A percentile compares a stretch with the other conserved stretches of the same genome.
Evolutionary conservation across 345 rosid genomes (phyloP).

Genomic region (Eucalyptus brandiana): DNA sequence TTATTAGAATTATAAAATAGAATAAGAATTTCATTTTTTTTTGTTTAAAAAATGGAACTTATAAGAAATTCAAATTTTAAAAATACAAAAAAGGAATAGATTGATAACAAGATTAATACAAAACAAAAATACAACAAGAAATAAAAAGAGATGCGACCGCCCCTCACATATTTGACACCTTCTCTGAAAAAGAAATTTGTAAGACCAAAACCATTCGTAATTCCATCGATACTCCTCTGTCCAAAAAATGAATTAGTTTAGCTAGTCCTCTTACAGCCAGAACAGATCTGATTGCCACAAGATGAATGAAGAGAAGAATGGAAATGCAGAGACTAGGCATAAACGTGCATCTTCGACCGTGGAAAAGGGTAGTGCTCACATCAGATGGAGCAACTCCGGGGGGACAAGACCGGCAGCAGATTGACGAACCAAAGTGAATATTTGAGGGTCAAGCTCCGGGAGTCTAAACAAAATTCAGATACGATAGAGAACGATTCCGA

Average conservation of each 20-base stretch:
- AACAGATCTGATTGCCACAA: conserved; percentile 15
- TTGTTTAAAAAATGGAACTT: too few relatives aligned
- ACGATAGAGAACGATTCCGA: conserved; percentile 70
- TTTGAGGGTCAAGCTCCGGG: conserved; percentile 60
- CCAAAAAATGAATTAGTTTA: too few relatives aligned
- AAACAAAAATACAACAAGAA: background rate
- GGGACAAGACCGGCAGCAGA: conserved; percentile 18
- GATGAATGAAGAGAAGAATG: conserved; percentile 18
- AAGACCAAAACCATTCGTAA: background rate
- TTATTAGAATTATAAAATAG: too few relatives aligned
- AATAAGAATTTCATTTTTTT: too few relatives aligned
- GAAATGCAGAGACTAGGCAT: conserved; percentile 18
- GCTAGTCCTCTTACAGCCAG: background rate
- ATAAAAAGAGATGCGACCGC: background rate
- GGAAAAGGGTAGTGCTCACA: background rate
- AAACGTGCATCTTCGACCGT: conserved; percentile 34
- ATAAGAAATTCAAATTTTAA: too few relatives aligned
- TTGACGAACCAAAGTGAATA: conserved; percentile 31
- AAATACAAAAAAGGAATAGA: too few relatives aligned
- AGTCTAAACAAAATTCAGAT: too few relatives aligned
- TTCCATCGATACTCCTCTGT: accelerated
- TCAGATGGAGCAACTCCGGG: too few relatives aligned
- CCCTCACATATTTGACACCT: background rate
- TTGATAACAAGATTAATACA: too few relatives aligned
- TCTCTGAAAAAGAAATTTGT: background rate